These are phyloP conservation scores for Lactarius pseudohatsudake DNA, from an alignment of 768 basidiomycete species.

Conservation along the genomic window DNA sequence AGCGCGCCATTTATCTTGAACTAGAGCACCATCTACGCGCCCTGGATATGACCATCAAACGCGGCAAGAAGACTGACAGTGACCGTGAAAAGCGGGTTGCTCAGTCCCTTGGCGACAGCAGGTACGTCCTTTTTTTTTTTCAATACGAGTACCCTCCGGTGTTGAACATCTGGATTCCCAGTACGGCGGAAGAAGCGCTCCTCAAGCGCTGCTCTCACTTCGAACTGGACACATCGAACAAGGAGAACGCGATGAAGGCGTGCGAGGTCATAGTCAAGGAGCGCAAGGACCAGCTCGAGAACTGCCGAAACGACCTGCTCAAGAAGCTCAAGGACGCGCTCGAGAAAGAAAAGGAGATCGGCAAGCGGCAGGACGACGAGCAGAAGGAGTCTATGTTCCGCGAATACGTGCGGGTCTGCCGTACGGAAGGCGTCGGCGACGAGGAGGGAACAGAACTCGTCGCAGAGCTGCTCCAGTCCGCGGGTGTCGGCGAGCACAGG, in stretches of 20 bases:
- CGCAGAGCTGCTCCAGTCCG: conserved; percentile 58
- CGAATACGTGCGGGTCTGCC: conserved; percentile 69
- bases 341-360: conserved; percentile 66
- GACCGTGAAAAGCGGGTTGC: conserved; percentile 89
- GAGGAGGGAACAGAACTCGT: conserved; percentile 68
- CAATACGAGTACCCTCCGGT: not conserved
- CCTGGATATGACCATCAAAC: conserved; percentile 76
- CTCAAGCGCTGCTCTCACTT: conserved; percentile 96
- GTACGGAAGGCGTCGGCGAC: conserved; percentile 74
- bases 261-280: conserved; percentile 90
- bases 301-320: conserved; percentile 73
- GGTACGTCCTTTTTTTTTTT: conserved; percentile 35
- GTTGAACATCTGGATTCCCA: conserved; percentile 34
- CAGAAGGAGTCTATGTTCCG: conserved; percentile 74
- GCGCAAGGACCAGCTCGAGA: conserved; percentile 73
- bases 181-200: conserved; percentile 88
- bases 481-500: conserved; percentile 44
- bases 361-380: conserved; percentile 38
- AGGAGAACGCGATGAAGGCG: conserved; percentile 81
- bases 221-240: conserved; percentile 68
- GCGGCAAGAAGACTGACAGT: conserved; percentile 66
- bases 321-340: conserved; percentile 64
- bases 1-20: conserved; percentile 92
- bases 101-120: conserved; percentile 83
- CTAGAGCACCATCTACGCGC: conserved; percentile 91